Evolutionary conservation across 495 filamentous ascomycete genomes (phyloP).

Genomic region (Pyrenula massariospora): DNA sequence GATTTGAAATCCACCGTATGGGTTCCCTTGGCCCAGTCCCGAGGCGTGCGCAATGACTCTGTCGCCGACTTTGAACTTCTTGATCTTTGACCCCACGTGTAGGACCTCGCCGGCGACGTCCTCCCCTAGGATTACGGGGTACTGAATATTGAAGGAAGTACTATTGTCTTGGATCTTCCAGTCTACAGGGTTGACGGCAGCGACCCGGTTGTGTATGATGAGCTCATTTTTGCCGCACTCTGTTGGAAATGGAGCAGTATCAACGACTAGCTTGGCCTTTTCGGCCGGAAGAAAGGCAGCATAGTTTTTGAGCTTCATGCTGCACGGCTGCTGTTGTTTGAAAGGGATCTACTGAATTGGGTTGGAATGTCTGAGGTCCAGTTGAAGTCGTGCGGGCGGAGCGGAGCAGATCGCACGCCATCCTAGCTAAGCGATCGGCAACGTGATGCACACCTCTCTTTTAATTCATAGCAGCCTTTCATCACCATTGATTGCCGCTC

Average conservation of each 20-base stretch:
- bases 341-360: not conserved
- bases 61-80: slow-evolving; percentile 10
- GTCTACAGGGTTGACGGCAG: slow-evolving; percentile 29
- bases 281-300: not conserved
- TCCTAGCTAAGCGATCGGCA: too few relatives aligned
- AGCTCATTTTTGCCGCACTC: slow-evolving; percentile 10
- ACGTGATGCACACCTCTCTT: too few relatives aligned
- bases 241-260: not conserved
- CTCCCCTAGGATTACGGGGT: slow-evolving; percentile 37
- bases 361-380: not conserved
- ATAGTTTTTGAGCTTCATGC: not conserved
- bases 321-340: not conserved
- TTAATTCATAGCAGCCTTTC: too few relatives aligned
- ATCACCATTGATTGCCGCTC: too few relatives aligned
- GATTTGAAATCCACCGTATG: slow-evolving; percentile 30
- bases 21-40: slow-evolving; percentile 1
- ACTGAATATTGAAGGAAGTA: slow-evolving; percentile 14
- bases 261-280: not conserved
- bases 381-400: not conserved
- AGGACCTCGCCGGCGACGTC: slow-evolving; percentile 43
- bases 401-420: not conserved
- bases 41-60: slow-evolving; percentile 8
- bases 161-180: slow-evolving; percentile 16
- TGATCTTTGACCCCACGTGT: slow-evolving; percentile 28
- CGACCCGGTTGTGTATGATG: slow-evolving; percentile 15